Evolutionary conservation across 441 rosid genomes (phyloP), one percentile per base, ranked within the genome.

Genomic region (Gossypium lobatum): DNA sequence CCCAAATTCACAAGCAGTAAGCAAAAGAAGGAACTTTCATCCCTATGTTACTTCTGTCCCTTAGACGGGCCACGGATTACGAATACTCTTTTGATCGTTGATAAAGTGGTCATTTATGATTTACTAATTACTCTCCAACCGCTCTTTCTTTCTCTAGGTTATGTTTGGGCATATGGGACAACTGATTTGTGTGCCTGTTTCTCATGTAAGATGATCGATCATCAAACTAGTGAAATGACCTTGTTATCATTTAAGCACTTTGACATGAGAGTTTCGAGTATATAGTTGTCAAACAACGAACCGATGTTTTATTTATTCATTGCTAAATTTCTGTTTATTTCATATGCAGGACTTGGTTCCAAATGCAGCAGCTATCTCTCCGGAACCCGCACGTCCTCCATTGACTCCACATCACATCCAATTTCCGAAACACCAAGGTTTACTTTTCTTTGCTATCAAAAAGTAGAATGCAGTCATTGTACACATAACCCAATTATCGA

Each of bases 101-200:
- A 14, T 68, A 16, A 55, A 26, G 53, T 72, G 18, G 31, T 71
- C 28, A 70, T 76, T 13, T 71, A 48, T 52, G 67, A 71, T 70
- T 76, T 59, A 69, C 71, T 80, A 61, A 80, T 59, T 3, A 72
- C 59, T 79, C 54, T 67, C 16, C 4, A 3, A 25, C 45, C 0
- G 11, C 8, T 2, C 42, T 23, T 69, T 31, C 66, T n/a, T 72
- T 80, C 73, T 67, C 4, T 78, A 94, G 98, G 89, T 90, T 70
- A 77, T 89, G 92, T 84, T 83, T 78, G 88, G 88, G 73, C 89
- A 88, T 69, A 11, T 85, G 25, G 92, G 92, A 64, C 97, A 89
- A 83, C 83, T 87, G 73, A 77, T 89, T 21, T 89, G 82, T 76
- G 34, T 88, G 83, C 93, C 98, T 75, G 83, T 90, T 83, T 62